Base-by-base conservation (phyloP, 2,329 filamentous ascomycete genomes). In the Trichoderma simmonsii region DNA sequence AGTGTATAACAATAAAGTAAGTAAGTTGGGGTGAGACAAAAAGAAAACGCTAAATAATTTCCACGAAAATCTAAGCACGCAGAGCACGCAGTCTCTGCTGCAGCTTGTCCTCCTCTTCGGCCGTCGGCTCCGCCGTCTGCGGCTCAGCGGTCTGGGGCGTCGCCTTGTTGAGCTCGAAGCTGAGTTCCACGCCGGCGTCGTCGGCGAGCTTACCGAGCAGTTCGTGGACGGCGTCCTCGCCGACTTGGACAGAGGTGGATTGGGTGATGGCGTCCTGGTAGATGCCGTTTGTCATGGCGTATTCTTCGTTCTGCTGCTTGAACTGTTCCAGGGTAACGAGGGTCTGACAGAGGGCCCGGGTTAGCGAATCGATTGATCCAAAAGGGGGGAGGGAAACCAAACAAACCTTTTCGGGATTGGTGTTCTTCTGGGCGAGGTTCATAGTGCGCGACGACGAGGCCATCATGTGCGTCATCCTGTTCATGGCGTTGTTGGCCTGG, bases 261-360 rank as follows among this genome's bases (percentile, higher is more conserved):
- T 92, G 91, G 26, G 89, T 90, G 74, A 95, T 95, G 73, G 93
- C 93, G 78, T 95, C 94, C 81, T 95, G 93, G 82, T 96, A 96
- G 82, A 95, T 94, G 76, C 90, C 87, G 80, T 89, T 89, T 79
- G 84, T 86, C 83, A 90, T 88, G 80, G 87, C 86, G 80, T 89
- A 89, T 77, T 90, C 88, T 79, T 90, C 88, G 81, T 89, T 90
- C 77, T 90, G 88, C 74, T 85, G 82, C 79, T 86, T 87, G 84
- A 88, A 89, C 77, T 89, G 86, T 77, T 90, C 88, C 75, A 90
- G 85, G 8, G 88, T 88, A 63, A 87, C 81, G 75, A 90, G 86
- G 69, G 88, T 90, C 83, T 71, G 6, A 4, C 9, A 5, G 3
- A 26, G 26, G 26, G 14, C 18, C 12, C n/a, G 11, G 9, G 62